These are phyloP conservation scores for Herpetomonas tarakana DNA, from an alignment of 208 protist species.

Conservation along the genomic window DNA sequence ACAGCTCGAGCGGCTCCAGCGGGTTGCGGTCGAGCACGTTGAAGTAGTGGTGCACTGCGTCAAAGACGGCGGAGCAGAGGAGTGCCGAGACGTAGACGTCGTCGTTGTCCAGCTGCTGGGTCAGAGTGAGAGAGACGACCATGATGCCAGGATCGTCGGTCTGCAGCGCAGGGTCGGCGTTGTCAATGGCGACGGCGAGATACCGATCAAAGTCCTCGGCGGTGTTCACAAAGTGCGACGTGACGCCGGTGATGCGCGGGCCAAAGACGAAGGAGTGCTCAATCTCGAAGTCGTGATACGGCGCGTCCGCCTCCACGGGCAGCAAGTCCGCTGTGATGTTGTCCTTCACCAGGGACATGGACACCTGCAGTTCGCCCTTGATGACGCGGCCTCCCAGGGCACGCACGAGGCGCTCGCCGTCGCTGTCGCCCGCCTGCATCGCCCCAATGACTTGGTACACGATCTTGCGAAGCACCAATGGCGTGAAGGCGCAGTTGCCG, in stretches of 20 bases:
- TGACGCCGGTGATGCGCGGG: constrained; percentile 39
- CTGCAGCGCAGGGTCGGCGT: constrained; percentile 60
- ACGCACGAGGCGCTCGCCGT: constrained; percentile 8
- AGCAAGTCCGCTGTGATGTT: constrained; percentile 66
- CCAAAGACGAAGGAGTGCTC: constrained; percentile 53
- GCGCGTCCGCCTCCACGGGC: constrained; percentile 39
- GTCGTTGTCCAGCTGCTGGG: constrained; percentile 38
- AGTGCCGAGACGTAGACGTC: constrained; percentile 74
- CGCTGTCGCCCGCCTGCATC: constrained; percentile 14
- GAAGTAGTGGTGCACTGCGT: constrained; percentile 67
- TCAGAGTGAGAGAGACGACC: constrained; percentile 60
- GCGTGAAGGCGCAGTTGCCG: constrained; percentile 64
- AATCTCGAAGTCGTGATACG: constrained; percentile 60
- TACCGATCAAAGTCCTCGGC: constrained; percentile 66
- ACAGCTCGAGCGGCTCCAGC: constrained; percentile 57
- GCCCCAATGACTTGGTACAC: constrained; percentile 47
- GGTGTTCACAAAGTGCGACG: constrained; percentile 43
- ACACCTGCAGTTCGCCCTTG: constrained; percentile 58
- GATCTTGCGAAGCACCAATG: constrained; percentile 64
- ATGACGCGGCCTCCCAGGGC: constrained; percentile 14
- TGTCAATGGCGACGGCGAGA: constrained; percentile 60
- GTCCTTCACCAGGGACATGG: constrained; percentile 75
- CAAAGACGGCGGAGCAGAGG: constrained; percentile 66
- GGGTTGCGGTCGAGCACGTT: constrained; percentile 34
- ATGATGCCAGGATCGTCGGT: constrained; percentile 74